Percentiles rank a stretch among this genome's conserved stretches.
Conservation (phyloP, 768 basidiomycete genomes). For the Xanthoconium purpureum region DNA sequence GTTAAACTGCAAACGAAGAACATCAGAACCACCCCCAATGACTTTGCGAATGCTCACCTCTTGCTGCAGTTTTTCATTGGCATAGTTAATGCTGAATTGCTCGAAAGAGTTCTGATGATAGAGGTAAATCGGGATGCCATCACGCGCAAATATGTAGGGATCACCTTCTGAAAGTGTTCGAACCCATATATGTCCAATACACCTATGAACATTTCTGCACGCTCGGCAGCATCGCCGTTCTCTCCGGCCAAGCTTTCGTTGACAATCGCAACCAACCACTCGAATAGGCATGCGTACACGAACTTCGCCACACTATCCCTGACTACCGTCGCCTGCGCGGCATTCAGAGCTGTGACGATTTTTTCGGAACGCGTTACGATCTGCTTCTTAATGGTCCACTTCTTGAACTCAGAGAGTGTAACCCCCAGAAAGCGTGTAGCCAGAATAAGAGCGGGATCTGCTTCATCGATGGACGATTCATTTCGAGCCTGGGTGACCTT, state of each 20-base stretch:
- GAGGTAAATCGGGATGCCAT: conserved; percentile 3
- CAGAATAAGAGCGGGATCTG: conserved; percentile 73
- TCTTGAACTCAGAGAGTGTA: conserved; percentile 90
- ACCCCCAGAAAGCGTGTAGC: conserved; percentile 91
- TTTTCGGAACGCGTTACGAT: conserved; percentile 92
- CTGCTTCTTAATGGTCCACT: conserved; percentile 98
- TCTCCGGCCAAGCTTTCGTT: conserved; percentile 98
- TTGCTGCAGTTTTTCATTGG: conserved; percentile 97
- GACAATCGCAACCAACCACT: conserved; percentile 96
- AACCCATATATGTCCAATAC: conserved; percentile 98
- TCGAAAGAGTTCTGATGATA: conserved; percentile 75
- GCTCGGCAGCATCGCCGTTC: conserved; percentile 82
- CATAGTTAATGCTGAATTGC: conserved; percentile 99
- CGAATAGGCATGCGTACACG: conserved; percentile 97
- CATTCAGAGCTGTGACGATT: conserved; percentile 85
- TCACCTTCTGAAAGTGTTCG: conserved; percentile 93
- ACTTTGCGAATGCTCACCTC: conserved; percentile 55
- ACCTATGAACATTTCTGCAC: conserved; percentile 98
- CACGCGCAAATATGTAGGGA: neutral
- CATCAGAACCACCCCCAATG: conserved; percentile 10
- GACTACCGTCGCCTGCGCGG: conserved; percentile 88
- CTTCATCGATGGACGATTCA: conserved; percentile 82
- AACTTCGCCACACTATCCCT: conserved; percentile 97
- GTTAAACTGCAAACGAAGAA: conserved; percentile 67
- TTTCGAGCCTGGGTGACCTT: conserved; percentile 78